phyloP scores from a whole-genome alignment of 371 early-diverging fungal species.

The Apophysomyces trapeziformis region DNA sequence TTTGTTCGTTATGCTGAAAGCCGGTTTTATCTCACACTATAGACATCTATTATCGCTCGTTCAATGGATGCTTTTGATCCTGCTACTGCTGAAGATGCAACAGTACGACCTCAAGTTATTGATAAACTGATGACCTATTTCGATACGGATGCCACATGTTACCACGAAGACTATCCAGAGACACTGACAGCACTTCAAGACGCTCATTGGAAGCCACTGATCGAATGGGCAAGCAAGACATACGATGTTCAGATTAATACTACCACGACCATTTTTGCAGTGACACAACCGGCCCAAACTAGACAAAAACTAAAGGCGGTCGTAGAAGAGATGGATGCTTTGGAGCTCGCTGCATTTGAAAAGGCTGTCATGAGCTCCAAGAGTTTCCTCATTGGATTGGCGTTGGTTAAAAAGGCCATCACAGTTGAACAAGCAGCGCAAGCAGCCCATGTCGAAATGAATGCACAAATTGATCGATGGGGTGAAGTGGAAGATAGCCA shows the following conservation, averaged over 20 bases:
- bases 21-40: background rate
- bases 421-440: constrained; percentile 79
- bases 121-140: constrained; percentile 78
- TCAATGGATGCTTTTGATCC: constrained; percentile 77
- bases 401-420: constrained; percentile 74
- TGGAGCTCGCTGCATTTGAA: constrained; percentile 90
- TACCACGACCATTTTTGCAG: constrained; percentile 74
- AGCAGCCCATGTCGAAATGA: constrained; percentile 87
- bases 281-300: constrained; percentile 69
- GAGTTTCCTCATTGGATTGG: constrained; percentile 88
- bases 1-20: no score
- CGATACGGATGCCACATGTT: constrained; percentile 90
- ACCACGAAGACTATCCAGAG: constrained; percentile 81
- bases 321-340: constrained; percentile 62
- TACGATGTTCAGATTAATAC: constrained; percentile 74
- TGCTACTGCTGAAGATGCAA: constrained; percentile 31
- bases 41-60: constrained; percentile 89
- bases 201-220: constrained; percentile 82
- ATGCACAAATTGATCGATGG: constrained; percentile 88
- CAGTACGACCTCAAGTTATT: constrained; percentile 67
- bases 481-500: constrained; percentile 92
- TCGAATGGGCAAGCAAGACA: constrained; percentile 72
- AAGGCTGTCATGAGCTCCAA: constrained; percentile 86
- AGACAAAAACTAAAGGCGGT: constrained; percentile 57
- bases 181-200: constrained; percentile 78